phyloP scores from a whole-genome alignment of 2,329 filamentous ascomycete species.

The Microascus cirrosus region DNA sequence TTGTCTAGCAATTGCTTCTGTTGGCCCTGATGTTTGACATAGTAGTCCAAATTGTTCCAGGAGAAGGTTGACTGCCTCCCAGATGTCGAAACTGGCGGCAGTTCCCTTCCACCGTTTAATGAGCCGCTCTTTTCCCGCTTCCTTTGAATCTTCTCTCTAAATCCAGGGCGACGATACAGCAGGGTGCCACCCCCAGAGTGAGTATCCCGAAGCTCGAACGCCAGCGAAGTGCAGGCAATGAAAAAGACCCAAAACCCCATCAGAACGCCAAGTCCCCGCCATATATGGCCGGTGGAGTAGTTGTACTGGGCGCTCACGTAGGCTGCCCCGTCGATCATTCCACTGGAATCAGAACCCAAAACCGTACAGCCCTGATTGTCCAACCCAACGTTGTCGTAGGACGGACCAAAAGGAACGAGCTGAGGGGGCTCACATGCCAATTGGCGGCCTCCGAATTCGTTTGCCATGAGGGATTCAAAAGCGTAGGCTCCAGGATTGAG shows the following conservation, averaged over 20 bases:
- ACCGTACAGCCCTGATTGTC: conserved; percentile 44
- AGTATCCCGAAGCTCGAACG: conserved; percentile 52
- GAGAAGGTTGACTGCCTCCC: conserved; percentile 56
- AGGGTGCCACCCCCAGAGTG: conserved; percentile 52
- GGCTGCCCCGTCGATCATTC: conserved; percentile 37
- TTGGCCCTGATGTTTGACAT: conserved; percentile 52
- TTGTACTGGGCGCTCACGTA: conserved; percentile 43
- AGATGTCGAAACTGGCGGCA: conserved; percentile 12
- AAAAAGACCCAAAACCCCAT: conserved; percentile 68
- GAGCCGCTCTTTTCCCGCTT: conserved; percentile 24
- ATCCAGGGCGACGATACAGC: conserved; percentile 35
- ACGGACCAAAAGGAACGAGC: conserved; percentile 40
- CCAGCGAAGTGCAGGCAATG: conserved; percentile 57
- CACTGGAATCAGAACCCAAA: conserved; percentile 31
- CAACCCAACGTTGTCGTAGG: conserved; percentile 13
- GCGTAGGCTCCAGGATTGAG: conserved; percentile 42
- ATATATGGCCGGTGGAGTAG: conserved; percentile 48
- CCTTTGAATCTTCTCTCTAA: conserved; percentile 18
- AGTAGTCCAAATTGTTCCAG: conserved; percentile 60
- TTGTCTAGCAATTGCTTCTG: conserved; percentile 46
- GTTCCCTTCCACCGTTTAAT: conserved; percentile 16
- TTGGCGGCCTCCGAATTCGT: conserved; percentile 45
- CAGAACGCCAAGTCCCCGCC: conserved; percentile 70
- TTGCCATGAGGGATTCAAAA: conserved; percentile 57
- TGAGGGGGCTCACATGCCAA: conserved; percentile 49